phyloP scores from a whole-genome alignment of 805 yeast species.

The Kazachstania africana region DNA sequence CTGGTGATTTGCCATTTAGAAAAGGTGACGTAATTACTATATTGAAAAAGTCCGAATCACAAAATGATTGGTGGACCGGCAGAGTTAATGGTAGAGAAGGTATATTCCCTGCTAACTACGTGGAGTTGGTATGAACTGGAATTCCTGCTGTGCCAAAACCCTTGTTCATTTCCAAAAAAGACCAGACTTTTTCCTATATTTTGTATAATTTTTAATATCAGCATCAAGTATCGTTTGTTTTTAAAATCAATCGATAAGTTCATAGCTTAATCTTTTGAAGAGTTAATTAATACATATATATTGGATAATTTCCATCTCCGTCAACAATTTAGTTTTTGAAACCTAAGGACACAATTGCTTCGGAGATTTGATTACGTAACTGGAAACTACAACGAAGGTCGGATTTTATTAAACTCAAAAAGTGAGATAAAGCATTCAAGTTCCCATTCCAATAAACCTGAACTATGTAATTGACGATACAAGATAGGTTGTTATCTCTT shows the following conservation, averaged over 20 bases:
- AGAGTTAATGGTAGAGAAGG: slow-evolving; percentile 74
- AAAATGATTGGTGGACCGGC: slow-evolving; percentile 99
- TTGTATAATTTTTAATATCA: too few relatives aligned
- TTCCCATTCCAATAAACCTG: slow-evolving; percentile 29
- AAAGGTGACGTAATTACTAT: slow-evolving; percentile 92
- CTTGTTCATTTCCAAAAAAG: too few relatives aligned
- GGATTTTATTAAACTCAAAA: slow-evolving; percentile 12
- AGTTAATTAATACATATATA: too few relatives aligned
- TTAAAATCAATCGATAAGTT: too few relatives aligned
- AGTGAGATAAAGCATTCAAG: slow-evolving; percentile 9
- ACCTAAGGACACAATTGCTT: slow-evolving; percentile 18
- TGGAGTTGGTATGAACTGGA: slow-evolving; percentile 21
- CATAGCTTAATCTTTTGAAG: too few relatives aligned
- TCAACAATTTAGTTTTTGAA: slow-evolving; percentile 1
- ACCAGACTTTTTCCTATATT: too few relatives aligned
- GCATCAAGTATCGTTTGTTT: too few relatives aligned
- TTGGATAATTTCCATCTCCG: too few relatives aligned
- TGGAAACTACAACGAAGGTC: slow-evolving; percentile 15
- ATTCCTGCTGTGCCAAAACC: too few relatives aligned
- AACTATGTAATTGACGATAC: slow-evolving; percentile 27
- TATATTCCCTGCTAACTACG: slow-evolving; percentile 95
- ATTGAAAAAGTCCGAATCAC: slow-evolving; percentile 71
- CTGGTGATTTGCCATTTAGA: slow-evolving; percentile 85
- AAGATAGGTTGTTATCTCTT: slow-evolving; percentile 21
- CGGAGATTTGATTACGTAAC: slow-evolving; percentile 18